Evolutionary conservation across 495 filamentous ascomycete genomes (phyloP).

Genomic region (Hypoxylon perforatum): DNA sequence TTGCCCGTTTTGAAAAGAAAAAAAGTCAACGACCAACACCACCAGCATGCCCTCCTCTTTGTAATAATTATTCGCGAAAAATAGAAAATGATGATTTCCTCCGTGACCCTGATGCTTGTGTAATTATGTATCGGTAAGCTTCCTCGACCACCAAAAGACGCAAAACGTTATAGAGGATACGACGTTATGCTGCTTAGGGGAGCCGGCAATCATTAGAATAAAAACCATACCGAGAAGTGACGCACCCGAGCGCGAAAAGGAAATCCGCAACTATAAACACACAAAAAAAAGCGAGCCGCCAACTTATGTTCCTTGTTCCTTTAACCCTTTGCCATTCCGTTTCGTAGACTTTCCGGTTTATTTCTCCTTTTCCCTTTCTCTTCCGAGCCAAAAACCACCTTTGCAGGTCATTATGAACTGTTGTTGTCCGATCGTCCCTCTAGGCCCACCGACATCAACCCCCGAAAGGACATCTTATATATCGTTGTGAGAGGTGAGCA

Average conservation of each 20-base stretch:
- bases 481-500: slow-evolving; percentile 22
- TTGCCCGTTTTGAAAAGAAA: slow-evolving; percentile 6
- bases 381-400: slow-evolving; percentile 39
- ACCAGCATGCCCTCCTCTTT: slow-evolving; percentile 32
- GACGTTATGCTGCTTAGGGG: background rate
- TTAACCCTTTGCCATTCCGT: slow-evolving; percentile 35
- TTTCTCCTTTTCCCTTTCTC: slow-evolving; percentile 26
- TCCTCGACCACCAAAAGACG: slow-evolving; percentile 4
- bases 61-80: slow-evolving; percentile 4
- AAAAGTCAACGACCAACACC: slow-evolving; percentile 20
- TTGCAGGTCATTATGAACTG: slow-evolving; percentile 35
- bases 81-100: background rate
- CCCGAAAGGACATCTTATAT: slow-evolving; percentile 34
- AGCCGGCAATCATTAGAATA: slow-evolving; percentile 14
- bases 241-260: slow-evolving; percentile 26
- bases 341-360: slow-evolving; percentile 29
- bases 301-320: slow-evolving; percentile 37
- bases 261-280: slow-evolving; percentile 32
- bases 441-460: background rate
- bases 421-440: slow-evolving; percentile 1
- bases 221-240: slow-evolving; percentile 10
- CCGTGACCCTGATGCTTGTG: background rate
- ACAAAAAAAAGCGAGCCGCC: slow-evolving; percentile 38
- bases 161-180: slow-evolving; percentile 1
- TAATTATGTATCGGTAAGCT: background rate